Percentiles rank a stretch among this genome's conserved stretches.
These are phyloP conservation scores for Xylaria intraflava DNA, from an alignment of 495 filamentous ascomycete species.

Conservation along the genomic window DNA sequence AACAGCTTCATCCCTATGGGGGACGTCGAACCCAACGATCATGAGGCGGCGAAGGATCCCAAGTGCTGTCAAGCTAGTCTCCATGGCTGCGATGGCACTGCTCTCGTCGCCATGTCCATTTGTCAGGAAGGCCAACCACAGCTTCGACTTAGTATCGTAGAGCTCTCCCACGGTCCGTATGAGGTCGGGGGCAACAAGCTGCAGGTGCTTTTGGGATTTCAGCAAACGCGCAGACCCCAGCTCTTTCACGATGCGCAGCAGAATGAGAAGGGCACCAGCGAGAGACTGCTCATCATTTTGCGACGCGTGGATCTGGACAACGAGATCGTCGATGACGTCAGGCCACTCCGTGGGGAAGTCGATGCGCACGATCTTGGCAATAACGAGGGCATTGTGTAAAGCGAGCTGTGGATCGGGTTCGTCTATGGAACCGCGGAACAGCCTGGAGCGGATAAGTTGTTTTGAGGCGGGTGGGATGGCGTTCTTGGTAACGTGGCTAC, in stretches of 20 bases:
- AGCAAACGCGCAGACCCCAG: constrained; percentile 69
- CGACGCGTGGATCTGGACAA: constrained; percentile 49
- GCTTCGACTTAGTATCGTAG: constrained; percentile 65
- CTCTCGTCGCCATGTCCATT: constrained; percentile 54
- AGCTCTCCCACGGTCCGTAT: constrained; percentile 68
- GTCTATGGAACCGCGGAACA: constrained; percentile 63
- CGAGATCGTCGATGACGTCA: constrained; percentile 51
- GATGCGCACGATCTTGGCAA: constrained; percentile 79
- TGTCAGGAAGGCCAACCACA: constrained; percentile 60
- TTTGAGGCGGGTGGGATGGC: constrained; percentile 72
- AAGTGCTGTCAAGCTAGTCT: constrained; percentile 68
- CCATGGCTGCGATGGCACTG: constrained; percentile 53
- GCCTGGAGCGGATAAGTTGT: constrained; percentile 60
- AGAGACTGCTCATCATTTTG: constrained; percentile 48
- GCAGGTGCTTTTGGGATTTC: constrained; percentile 61
- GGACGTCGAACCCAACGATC: constrained; percentile 74
- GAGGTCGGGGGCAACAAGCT: constrained; percentile 70
- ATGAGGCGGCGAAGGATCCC: constrained; percentile 76
- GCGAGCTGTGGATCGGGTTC: constrained; percentile 70
- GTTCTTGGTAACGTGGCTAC: constrained; percentile 57
- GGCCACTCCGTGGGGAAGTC: constrained; percentile 86
- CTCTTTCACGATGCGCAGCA: constrained; percentile 85
- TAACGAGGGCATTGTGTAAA: constrained; percentile 76
- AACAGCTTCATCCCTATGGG: constrained; percentile 68
- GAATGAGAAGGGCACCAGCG: constrained; percentile 63